These are phyloP conservation scores for Sugiyamaella boreocaroliniensis DNA, from an alignment of 805 yeast genomes.

Conservation along the genomic window DNA sequence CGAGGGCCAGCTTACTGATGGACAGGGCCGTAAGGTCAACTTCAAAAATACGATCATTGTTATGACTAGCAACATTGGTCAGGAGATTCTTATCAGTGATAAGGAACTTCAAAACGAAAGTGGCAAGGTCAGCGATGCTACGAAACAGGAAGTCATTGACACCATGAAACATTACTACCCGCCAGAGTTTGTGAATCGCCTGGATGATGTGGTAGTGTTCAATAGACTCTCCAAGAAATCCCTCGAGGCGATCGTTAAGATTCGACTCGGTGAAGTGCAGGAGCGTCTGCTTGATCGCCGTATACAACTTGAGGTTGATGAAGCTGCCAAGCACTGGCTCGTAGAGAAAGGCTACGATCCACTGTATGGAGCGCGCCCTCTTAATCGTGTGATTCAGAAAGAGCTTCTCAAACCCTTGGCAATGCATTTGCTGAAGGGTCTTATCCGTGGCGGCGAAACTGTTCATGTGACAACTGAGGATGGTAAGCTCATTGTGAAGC, in stretches of 20 bases:
- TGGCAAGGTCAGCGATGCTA: constrained; percentile 45
- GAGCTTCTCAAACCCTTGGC: constrained; percentile 86
- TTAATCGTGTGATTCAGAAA: constrained; percentile 84
- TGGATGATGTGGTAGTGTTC: constrained; percentile 90
- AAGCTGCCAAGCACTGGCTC: constrained; percentile 68
- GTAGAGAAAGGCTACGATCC: constrained; percentile 86
- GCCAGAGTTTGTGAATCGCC: constrained; percentile 91
- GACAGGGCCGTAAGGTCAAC: constrained; percentile 90
- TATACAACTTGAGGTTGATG: constrained; percentile 50
- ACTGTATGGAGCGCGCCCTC: constrained; percentile 91
- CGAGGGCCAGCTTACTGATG: constrained; percentile 91
- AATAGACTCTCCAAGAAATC: constrained; percentile 78
- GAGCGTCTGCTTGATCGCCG: constrained; percentile 73
- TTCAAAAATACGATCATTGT: constrained; percentile 92
- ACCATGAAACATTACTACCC: constrained; percentile 70
- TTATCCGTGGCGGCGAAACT: constrained; percentile 52
- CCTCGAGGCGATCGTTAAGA: constrained; percentile 72
- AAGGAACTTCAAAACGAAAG: constrained; percentile 43
- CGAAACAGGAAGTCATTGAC: constrained; percentile 56
- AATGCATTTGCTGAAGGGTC: constrained; percentile 68
- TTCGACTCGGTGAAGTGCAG: constrained; percentile 74
- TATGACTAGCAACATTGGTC: constrained; percentile 96
- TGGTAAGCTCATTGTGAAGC: constrained; percentile 39
- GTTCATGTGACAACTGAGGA: constrained; percentile 45
- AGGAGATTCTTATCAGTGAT: constrained; percentile 73